These are phyloP conservation scores for Magnusiomyces ingens DNA, from an alignment of 1,139 yeast genomes.

Conservation along the genomic window DNA sequence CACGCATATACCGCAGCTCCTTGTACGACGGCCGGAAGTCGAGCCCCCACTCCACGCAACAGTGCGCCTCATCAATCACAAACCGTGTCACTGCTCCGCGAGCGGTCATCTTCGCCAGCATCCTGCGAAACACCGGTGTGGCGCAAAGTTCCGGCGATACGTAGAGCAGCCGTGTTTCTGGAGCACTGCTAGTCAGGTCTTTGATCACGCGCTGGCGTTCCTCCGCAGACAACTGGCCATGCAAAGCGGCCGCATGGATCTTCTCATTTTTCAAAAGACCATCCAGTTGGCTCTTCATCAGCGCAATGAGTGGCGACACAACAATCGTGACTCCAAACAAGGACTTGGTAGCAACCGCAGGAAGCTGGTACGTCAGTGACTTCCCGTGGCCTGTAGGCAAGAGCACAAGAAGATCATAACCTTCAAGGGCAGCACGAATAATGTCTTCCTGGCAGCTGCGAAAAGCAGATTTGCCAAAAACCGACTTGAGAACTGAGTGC, in stretches of 20 bases:
- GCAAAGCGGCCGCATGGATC: constrained; percentile 50
- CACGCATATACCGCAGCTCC: constrained; percentile 60
- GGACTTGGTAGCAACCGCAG: constrained; percentile 47
- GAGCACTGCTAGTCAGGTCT: constrained; percentile 19
- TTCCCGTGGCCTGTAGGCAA: constrained; percentile 97
- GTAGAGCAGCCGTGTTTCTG: constrained; percentile 50
- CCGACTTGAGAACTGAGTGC: constrained; percentile 2
- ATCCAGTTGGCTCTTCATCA: constrained; percentile 88
- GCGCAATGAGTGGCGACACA: constrained; percentile 77
- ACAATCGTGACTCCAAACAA: constrained; percentile 67
- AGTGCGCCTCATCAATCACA: constrained; percentile 88
- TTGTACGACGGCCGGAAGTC: constrained; percentile 84
- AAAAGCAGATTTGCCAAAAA: constrained; percentile 36
- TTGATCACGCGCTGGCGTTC: constrained; percentile 19
- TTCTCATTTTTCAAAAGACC: constrained; percentile 49
- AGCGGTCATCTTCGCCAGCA: constrained; percentile 17
- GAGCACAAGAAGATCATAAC: constrained; percentile 73
- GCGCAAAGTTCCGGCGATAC: constrained; percentile 63
- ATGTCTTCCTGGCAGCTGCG: constrained; percentile 73
- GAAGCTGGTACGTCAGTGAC: constrained; percentile 78
- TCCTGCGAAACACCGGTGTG: constrained; percentile 21
- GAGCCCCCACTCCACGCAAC: constrained; percentile 91
- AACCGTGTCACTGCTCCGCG: constrained; percentile 37
- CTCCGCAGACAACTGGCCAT: constrained; percentile 19
- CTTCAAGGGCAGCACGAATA: constrained; percentile 56